These are phyloP conservation scores for Penicillium mononematosum DNA, from an alignment of 495 filamentous ascomycete genomes.

Conservation along the genomic window DNA sequence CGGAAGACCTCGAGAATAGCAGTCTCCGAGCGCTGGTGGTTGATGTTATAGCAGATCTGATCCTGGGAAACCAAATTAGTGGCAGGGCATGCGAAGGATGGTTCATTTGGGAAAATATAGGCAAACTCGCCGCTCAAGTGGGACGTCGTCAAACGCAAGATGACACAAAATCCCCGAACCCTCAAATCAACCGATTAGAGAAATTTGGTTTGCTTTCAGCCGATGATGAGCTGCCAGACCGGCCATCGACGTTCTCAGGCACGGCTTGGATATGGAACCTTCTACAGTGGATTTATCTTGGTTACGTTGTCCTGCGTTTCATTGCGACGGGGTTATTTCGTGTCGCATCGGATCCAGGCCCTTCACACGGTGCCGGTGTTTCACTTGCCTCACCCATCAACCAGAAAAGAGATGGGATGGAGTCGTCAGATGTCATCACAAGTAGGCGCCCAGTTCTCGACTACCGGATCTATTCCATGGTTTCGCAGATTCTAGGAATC, in stretches of 20 bases:
- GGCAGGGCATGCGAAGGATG: conserved; percentile 78
- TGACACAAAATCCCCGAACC: conserved; percentile 24
- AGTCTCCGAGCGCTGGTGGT: conserved; percentile 78
- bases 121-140: conserved; percentile 54
- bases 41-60: conserved; percentile 82
- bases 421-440: conserved; percentile 47
- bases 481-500: conserved; percentile 66
- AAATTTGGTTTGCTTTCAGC: conserved; percentile 48
- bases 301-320: conserved; percentile 62
- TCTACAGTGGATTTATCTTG: conserved; percentile 67
- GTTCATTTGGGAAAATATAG: conserved; percentile 79
- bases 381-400: conserved; percentile 25
- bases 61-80: conserved; percentile 73
- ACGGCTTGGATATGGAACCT: conserved; percentile 62
- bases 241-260: conserved; percentile 26
- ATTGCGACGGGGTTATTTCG: conserved; percentile 53
- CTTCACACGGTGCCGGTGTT: conserved; percentile 26
- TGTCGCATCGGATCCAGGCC: conserved; percentile 36
- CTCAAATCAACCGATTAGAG: conserved; percentile 40
- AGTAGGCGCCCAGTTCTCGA: conserved; percentile 66
- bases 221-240: conserved; percentile 23
- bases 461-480: conserved; percentile 70
- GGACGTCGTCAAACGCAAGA: conserved; percentile 25
- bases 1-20: conserved; percentile 84
- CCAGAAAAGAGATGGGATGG: conserved; percentile 14